A percentile compares a stretch with the other conserved stretches of the same genome.
Conservation (phyloP, 805 yeast species). For the Saccharomycopsis olivae region DNA sequence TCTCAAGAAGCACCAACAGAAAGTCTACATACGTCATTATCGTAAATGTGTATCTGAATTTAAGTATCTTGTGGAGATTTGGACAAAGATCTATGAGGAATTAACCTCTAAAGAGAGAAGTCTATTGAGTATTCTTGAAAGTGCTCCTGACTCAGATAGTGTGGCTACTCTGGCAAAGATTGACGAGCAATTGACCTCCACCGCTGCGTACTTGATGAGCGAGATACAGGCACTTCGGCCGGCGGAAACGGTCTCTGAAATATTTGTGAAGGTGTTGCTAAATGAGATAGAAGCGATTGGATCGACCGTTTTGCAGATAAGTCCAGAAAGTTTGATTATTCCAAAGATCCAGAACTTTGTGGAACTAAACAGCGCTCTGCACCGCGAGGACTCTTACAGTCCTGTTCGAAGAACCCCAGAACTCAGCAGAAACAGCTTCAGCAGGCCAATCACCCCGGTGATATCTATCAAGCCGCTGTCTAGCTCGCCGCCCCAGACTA, state of each 20-base stretch:
- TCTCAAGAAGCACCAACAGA: background rate
- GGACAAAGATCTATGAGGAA: slow-evolving; percentile 5
- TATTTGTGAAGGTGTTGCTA: slow-evolving; percentile 5
- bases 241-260: background rate
- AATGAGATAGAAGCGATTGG: slow-evolving; percentile 12
- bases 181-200: background rate
- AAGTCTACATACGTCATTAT: slow-evolving; percentile 3
- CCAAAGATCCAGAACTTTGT: too few species aligned
- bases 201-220: background rate
- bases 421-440: too few species aligned
- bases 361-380: too few species aligned
- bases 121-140: background rate
- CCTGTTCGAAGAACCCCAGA: too few species aligned
- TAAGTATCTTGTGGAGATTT: background rate
- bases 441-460: too few species aligned
- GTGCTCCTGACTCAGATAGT: background rate
- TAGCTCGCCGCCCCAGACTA: too few species aligned
- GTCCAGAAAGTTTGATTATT: too few species aligned
- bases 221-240: background rate
- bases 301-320: slow-evolving; percentile 7
- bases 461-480: too few species aligned
- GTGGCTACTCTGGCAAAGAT: background rate
- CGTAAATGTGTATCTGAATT: slow-evolving; percentile 3
- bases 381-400: too few species aligned
- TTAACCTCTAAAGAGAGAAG: slow-evolving; percentile 4